Conservation (phyloP, 2,329 filamentous ascomycete species). For the Aspergillus pseudoterreus region DNA sequence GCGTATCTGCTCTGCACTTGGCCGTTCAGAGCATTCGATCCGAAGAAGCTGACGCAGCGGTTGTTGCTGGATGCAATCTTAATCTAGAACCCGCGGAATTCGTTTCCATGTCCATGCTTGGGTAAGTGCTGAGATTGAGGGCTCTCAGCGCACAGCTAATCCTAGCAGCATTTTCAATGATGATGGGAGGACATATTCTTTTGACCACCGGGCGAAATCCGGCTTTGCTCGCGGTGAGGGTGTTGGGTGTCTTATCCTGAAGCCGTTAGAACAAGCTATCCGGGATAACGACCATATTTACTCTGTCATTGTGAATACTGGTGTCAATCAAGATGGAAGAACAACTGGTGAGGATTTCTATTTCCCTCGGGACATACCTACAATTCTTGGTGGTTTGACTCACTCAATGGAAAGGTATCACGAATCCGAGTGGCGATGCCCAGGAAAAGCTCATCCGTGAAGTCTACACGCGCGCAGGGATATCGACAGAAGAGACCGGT, state of each 20-base stretch:
- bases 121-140: background rate
- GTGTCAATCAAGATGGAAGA: background rate
- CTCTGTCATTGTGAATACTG: background rate
- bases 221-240: constrained; percentile 1
- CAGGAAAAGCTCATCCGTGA: background rate
- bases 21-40: constrained; percentile 3
- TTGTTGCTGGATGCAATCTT: background rate
- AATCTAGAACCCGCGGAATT: background rate
- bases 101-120: background rate
- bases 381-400: no score
- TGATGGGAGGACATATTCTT: background rate
- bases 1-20: constrained; percentile 7
- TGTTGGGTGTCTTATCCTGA: background rate
- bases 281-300: background rate
- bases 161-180: constrained; percentile 16
- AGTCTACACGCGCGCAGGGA: constrained; percentile 7
- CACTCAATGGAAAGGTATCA: background rate
- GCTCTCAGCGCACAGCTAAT: no score
- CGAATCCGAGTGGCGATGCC: background rate
- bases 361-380: no score
- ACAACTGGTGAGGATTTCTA: background rate
- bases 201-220: background rate
- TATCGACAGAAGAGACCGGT: background rate
- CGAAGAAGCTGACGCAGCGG: background rate
- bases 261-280: background rate